A percentile compares a stretch with the other conserved stretches of the same genome.
Conservation (phyloP, 192 early-diverging fungal species). For the Spizellomyces punctatus region DNA sequence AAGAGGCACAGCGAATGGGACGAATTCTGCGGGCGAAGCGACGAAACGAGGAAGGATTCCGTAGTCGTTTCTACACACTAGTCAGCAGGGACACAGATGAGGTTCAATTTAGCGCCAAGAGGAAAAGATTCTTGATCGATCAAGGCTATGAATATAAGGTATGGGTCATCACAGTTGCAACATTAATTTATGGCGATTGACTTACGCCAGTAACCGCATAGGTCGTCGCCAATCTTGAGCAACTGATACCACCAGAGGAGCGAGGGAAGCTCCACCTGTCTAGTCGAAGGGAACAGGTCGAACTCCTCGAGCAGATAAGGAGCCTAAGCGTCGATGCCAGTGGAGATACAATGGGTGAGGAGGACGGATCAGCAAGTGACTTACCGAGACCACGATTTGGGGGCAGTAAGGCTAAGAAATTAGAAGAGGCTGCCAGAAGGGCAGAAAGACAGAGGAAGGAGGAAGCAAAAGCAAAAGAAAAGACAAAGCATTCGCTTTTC, state of each 20-base stretch:
- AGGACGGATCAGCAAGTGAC: neutral
- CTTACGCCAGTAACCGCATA: neutral
- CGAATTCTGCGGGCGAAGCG: conserved; percentile 95
- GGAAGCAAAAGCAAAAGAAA: conserved; percentile 17
- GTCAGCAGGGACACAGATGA: conserved; percentile 97
- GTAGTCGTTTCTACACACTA: conserved; percentile 96
- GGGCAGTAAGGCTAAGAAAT: conserved; percentile 12
- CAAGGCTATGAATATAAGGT: conserved; percentile 89
- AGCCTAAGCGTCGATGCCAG: conserved; percentile 6
- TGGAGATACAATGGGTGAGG: conserved; percentile 1
- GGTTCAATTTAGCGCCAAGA: conserved; percentile 95
- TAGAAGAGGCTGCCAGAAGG: conserved; percentile 14
- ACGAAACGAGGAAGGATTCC: conserved; percentile 97
- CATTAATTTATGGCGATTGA: neutral
- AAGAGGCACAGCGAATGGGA: conserved; percentile 97
- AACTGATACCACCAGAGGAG: conserved; percentile 22
- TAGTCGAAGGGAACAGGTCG: conserved; percentile 14
- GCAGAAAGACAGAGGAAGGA: conserved; percentile 11
- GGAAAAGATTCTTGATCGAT: conserved; percentile 97
- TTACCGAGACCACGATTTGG: conserved; percentile 8
- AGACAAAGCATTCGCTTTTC: conserved; percentile 8
- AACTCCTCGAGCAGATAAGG: conserved; percentile 11
- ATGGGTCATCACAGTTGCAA: neutral
- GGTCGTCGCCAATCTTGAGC: conserved; percentile 30
- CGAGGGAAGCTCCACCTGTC: conserved; percentile 16